A percentile compares a stretch with the other conserved stretches of the same genome.
phyloP scores from a whole-genome alignment of 1,284 basidiomycete species.

The Veloboletus limbatus region DNA sequence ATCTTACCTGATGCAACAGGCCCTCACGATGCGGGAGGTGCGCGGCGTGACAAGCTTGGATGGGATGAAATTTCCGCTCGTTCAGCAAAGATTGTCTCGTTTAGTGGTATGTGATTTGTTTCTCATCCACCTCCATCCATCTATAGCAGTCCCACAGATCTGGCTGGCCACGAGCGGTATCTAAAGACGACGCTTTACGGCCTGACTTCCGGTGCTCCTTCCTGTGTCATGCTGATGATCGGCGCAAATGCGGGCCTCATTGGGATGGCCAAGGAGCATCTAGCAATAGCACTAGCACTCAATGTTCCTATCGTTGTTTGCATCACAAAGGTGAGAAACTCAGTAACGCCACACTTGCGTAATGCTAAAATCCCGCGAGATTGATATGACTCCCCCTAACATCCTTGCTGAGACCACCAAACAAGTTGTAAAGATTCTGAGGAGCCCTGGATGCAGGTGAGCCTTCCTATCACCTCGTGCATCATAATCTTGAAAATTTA shows the following conservation, averaged over 20 bases:
- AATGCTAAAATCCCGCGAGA: constrained; percentile 38
- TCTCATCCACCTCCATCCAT: neutral
- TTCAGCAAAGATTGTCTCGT: constrained; percentile 92
- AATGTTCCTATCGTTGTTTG: constrained; percentile 93
- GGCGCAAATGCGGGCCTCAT: constrained; percentile 95
- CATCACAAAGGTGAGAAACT: constrained; percentile 77
- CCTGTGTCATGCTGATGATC: constrained; percentile 94
- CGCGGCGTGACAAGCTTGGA: constrained; percentile 80
- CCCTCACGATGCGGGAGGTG: constrained; percentile 56
- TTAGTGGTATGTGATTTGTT: constrained; percentile 60
- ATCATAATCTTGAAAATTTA: constrained; percentile 3
- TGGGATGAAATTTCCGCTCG: constrained; percentile 97
- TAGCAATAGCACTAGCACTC: constrained; percentile 91
- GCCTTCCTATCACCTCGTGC: constrained; percentile 10
- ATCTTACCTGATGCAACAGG: constrained; percentile 67
- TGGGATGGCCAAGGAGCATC: constrained; percentile 97
- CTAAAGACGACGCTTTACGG: constrained; percentile 95
- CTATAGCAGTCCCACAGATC: constrained; percentile 46
- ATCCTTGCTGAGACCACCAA: constrained; percentile 88
- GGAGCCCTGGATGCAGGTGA: constrained; percentile 89
- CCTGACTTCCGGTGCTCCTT: constrained; percentile 90
- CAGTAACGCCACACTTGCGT: neutral
- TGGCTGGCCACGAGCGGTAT: constrained; percentile 90
- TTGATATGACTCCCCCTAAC: constrained; percentile 96
- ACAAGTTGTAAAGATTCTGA: constrained; percentile 91